Evolutionary conservation across 306 rosid species (phyloP).

Genomic region (Coriaria nepalensis): DNA sequence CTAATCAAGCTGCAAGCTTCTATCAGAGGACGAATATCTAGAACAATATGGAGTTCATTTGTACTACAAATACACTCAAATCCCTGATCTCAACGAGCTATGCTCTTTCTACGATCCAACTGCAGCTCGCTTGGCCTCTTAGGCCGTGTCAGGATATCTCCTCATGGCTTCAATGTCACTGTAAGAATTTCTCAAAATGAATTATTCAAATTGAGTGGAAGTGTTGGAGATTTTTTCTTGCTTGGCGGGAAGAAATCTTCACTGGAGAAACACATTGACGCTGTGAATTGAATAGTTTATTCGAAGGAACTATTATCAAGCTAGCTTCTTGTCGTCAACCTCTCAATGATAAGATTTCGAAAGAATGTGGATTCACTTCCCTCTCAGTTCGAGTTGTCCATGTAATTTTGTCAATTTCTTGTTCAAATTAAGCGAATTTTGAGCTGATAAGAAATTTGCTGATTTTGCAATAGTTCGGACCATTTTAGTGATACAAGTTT

Average conservation of each 20-base stretch:
- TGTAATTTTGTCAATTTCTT: slow-evolving; percentile 19
- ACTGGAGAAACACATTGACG: slow-evolving; percentile 50
- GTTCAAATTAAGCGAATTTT: neutral
- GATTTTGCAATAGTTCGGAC: neutral
- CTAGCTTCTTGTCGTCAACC: slow-evolving; percentile 66
- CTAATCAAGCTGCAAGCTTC: no score
- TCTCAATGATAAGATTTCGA: slow-evolving; percentile 32
- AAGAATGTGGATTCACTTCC: slow-evolving; percentile 82
- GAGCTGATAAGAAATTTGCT: neutral
- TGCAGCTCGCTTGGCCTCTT: slow-evolving; percentile 62
- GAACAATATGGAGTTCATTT: slow-evolving; percentile 53
- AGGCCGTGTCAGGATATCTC: slow-evolving; percentile 80
- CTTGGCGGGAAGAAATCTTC: slow-evolving; percentile 62
- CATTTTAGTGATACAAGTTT: neutral
- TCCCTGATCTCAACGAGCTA: slow-evolving; percentile 46
- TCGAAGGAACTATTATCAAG: slow-evolving; percentile 78
- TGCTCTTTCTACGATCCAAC: slow-evolving; percentile 52
- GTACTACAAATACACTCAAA: slow-evolving; percentile 49
- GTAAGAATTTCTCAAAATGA: slow-evolving; percentile 14
- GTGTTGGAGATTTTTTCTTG: slow-evolving; percentile 8
- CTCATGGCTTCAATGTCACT: slow-evolving; percentile 82
- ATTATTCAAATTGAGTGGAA: no score
- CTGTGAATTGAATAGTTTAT: slow-evolving; percentile 31
- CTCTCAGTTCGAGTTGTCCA: slow-evolving; percentile 69
- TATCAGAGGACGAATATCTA: slow-evolving; percentile 17